Percentiles rank a stretch among this genome's conserved stretches.
Evolutionary conservation across 306 rosid genomes (phyloP).

Genomic region (Ziziphus jujuba): DNA sequence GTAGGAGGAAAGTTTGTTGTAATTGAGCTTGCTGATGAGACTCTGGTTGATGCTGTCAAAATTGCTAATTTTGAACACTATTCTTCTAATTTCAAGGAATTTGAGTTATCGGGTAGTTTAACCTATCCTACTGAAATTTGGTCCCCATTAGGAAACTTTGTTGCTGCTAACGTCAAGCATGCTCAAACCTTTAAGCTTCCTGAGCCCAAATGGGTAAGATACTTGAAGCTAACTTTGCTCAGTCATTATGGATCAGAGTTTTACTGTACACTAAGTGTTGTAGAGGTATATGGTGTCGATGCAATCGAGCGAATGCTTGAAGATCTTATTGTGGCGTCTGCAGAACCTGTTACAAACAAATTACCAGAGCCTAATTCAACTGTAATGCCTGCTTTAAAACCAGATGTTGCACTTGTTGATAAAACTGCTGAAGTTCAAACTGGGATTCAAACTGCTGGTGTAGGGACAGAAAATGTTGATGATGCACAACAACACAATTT

Average conservation of each 20-base stretch:
- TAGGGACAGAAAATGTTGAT: conserved; percentile 32
- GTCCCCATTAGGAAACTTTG: conserved; percentile 55
- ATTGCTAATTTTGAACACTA: conserved; percentile 90
- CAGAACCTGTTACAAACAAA: conserved; percentile 45
- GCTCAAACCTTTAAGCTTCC: conserved; percentile 68
- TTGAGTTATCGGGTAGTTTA: conserved; percentile 67
- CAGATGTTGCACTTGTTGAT: conserved; percentile 51
- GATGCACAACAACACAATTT: conserved; percentile 32
- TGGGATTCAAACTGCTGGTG: conserved; percentile 31
- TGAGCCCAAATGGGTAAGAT: conserved; percentile 81
- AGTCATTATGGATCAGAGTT: conserved; percentile 92
- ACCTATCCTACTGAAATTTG: conserved; percentile 71
- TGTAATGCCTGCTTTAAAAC: conserved; percentile 44
- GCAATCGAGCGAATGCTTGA: conserved; percentile 87
- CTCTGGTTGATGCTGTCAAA: conserved; percentile 70
- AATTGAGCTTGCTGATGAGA: conserved; percentile 83
- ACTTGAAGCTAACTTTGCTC: conserved; percentile 61
- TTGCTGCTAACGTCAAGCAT: conserved; percentile 77
- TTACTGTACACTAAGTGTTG: conserved; percentile 81
- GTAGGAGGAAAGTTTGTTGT: conserved; percentile 72
- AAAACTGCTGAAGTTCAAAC: conserved; percentile 36
- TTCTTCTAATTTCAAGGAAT: conserved; percentile 85
- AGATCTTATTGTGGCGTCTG: conserved; percentile 74
- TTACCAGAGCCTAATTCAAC: conserved; percentile 49
- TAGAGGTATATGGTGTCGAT: conserved; percentile 85